phyloP scores from a whole-genome alignment of 345 rosid species.

The Balakata baccata region DNA sequence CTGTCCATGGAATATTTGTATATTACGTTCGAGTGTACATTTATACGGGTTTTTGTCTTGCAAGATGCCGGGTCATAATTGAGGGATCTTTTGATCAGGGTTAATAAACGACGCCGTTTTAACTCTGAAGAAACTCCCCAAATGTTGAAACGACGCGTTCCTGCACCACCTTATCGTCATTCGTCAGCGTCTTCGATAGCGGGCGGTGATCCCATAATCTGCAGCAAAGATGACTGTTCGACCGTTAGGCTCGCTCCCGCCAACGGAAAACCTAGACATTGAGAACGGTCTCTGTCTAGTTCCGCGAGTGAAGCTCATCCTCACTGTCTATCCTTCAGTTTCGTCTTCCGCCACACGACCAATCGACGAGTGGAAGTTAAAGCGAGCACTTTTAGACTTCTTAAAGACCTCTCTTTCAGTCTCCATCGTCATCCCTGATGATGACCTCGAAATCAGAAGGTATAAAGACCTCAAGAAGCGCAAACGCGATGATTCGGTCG shows the following conservation, averaged over 20 bases:
- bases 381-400: conserved; percentile 63
- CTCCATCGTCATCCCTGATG: conserved; percentile 54
- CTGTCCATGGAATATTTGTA: neutral
- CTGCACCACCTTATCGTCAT: neutral
- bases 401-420: conserved; percentile 52
- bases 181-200: neutral
- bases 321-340: conserved; percentile 52
- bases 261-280: conserved; percentile 59
- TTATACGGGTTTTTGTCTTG: neutral
- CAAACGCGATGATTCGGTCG: conserved; percentile 82
- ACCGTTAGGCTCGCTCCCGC: conserved; percentile 57
- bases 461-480: conserved; percentile 81
- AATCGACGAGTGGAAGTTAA: conserved; percentile 90
- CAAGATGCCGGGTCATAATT: neutral
- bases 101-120: neutral
- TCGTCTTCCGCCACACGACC: conserved; percentile 56
- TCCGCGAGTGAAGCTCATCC: conserved; percentile 68
- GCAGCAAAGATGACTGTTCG: conserved; percentile 32
- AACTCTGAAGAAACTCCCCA: neutral
- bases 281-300: conserved; percentile 57
- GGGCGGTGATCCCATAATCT: neutral
- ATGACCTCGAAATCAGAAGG: conserved; percentile 58
- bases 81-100: neutral
- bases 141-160: neutral
- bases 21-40: neutral